Evolutionary conservation across 2,329 filamentous ascomycete genomes (phyloP), one percentile per base, ranked within the genome.

Genomic region (Cryphonectria parasitica): DNA sequence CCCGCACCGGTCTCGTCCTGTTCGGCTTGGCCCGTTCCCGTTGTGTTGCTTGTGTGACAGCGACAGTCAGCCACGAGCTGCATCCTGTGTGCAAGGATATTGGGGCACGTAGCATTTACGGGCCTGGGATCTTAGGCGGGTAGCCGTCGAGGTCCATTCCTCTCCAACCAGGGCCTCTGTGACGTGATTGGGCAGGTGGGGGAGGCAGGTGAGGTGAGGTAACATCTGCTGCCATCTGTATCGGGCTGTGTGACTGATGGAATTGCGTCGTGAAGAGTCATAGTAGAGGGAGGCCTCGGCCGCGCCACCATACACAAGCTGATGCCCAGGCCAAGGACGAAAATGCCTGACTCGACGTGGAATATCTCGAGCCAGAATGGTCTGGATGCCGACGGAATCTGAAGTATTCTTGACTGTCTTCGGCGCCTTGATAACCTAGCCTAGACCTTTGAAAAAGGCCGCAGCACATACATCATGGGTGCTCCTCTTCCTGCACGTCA

Each of bases 131-230:
- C 64, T 13, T 25, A 39, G 45, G 64, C 45, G 36, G 31, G 64
- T 31, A 56, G 64, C 43, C 25, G 45, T 36, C 17, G 45, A 25
- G 11, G 28, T 2, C 25, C 22, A 54, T 34, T 8, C 43, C 22
- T 22, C 64, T 34, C 31, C 28, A 15, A 13, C 22, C 28, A 54
- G 31, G 45, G 17, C 34, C 34, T 13, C 19, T 34, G 43, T 19
- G 43, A 52, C 45, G 63, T 65, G 64, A 65, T 19, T 54, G 64
- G 43, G 28, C 64, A 65, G 64, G 43, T 54, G 45, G 36, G 45
- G 64, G n/a, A n/a, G 43, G 28, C 64, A 65, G 64, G 43, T 54
- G 45, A 52, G 45, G 64, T 36, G 13, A 65, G 64, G 64, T 65
- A 54, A 28, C 28, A 65, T 65, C 64, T 65, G 28, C 43, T 22